Evolutionary conservation across 176 grass and related monocot genomes (phyloP), one percentile per base, ranked within the genome.

Genomic region (Avena insularis): DNA sequence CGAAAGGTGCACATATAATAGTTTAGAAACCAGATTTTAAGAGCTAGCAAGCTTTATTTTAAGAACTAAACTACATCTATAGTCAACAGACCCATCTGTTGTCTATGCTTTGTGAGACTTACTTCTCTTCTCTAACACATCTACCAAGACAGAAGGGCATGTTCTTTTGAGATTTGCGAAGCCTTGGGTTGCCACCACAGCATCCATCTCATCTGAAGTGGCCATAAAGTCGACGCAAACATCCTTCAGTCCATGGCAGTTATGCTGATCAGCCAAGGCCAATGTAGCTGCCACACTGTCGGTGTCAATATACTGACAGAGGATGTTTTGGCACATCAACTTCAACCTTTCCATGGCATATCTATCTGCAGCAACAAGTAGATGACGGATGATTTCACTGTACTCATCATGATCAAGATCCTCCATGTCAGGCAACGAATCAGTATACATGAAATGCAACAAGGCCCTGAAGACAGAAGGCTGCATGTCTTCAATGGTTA

Each of bases 61-160:
- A 29, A 14, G 25, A 65, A 31, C 59, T 12, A 13, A 65, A 65
- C 62, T 65, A 65, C 12, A 13, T 65, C 31, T 60, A 60, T 60
- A 60, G 58, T 60, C 58, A 60, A 60, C 20, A 60, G 19, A 10
- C 58, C 10, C 58, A 21, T 60, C 25, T 29, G 25, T 14, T 65
- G 31, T 29, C 25, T 65, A 65, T 29, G 11, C 23, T 31, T 31
- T 65, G 62, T 25, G 25, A 31, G 31, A 14, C 62, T 65, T 65
- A 13, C 62, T 65, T 65, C 62, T 65, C 62, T 65, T 65, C 62
- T 65, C 62, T 29, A 65, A 65, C 62, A 65, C 62, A 65, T 65
- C 62, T 31, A 65, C 62, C 13, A 65, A 31, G 62, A 65, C 62
- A 65, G 62, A 65, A 65, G 62, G 62, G 62, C 62, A 65, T 5